A percentile compares a stretch with the other conserved stretches of the same genome.
Conservation (phyloP, 805 yeast species). For the Cephaloascus albidus region DNA sequence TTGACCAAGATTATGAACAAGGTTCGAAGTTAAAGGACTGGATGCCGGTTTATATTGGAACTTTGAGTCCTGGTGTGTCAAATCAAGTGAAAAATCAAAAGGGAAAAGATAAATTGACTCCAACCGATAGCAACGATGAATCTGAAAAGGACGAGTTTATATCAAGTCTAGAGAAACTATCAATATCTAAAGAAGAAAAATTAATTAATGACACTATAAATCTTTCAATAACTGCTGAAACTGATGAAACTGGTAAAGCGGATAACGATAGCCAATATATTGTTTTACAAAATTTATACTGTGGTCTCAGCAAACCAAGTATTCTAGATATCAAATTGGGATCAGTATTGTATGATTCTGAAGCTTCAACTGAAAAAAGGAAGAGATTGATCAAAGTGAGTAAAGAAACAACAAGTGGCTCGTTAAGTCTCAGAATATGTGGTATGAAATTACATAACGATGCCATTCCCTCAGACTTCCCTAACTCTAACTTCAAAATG, state of each 20-base stretch:
- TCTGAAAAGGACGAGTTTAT: neutral
- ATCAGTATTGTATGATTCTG: constrained; percentile 52
- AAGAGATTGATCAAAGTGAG: constrained; percentile 58
- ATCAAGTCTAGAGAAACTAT: neutral
- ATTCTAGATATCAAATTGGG: constrained; percentile 85
- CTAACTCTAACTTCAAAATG: constrained; percentile 3
- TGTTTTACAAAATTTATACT: constrained; percentile 62
- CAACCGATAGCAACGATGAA: neutral
- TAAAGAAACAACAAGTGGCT: constrained; percentile 69
- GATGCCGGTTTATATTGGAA: constrained; percentile 61
- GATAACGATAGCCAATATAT: constrained; percentile 23
- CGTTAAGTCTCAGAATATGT: constrained; percentile 68
- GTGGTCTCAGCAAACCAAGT: constrained; percentile 57
- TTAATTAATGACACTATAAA: too few relatives aligned
- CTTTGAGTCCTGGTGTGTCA: constrained; percentile 32
- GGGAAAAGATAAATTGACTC: neutral
- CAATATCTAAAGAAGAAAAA: too few relatives aligned
- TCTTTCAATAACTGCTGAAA: too few relatives aligned
- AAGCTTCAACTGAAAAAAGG: constrained; percentile 49
- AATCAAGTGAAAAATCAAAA: constrained; percentile 1
- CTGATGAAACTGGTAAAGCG: neutral
- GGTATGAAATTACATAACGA: constrained; percentile 61
- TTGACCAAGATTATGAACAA: constrained; percentile 12
- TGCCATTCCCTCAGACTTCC: constrained; percentile 1
- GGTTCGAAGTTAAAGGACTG: constrained; percentile 36